These are phyloP conservation scores for Allantophomopsis cytisporea DNA, from an alignment of 2,329 filamentous ascomycete genomes.

Conservation along the genomic window DNA sequence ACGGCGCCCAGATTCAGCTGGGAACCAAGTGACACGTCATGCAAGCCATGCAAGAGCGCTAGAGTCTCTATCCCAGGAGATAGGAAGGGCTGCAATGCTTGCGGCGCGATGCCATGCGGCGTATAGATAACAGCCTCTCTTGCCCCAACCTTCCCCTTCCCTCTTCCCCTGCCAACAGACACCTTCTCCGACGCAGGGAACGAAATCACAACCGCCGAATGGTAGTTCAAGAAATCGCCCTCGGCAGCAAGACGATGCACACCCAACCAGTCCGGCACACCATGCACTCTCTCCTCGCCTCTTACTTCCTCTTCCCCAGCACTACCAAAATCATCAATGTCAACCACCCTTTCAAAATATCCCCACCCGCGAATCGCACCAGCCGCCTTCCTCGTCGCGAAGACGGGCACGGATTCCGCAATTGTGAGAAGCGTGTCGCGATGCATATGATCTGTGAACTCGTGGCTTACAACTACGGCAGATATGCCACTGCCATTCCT, in stretches of 20 bases:
- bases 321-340: constrained; percentile 3
- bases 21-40: constrained; percentile 37
- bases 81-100: constrained; percentile 28
- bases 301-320: constrained; percentile 6
- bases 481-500: constrained; percentile 19
- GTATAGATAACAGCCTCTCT: constrained; percentile 47
- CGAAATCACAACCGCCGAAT: constrained; percentile 44
- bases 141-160: too few relatives aligned
- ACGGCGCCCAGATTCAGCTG: constrained; percentile 51
- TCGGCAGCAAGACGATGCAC: constrained; percentile 40
- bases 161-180: constrained; percentile 5
- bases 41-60: constrained; percentile 49
- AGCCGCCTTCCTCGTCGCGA: constrained; percentile 45
- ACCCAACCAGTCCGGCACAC: constrained; percentile 45
- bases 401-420: constrained; percentile 36
- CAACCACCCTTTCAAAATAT: constrained; percentile 42
- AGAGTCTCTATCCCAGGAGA: constrained; percentile 34
- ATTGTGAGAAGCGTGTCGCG: constrained; percentile 43
- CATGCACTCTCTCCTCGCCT: constrained; percentile 14
- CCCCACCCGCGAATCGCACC: constrained; percentile 40
- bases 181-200: constrained; percentile 26
- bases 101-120: constrained; percentile 42
- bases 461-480: constrained; percentile 48
- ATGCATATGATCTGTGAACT: constrained; percentile 59
- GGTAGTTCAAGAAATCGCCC: constrained; percentile 42